Conservation (phyloP, 208 protist genomes). For the Leishmania arabica region DNA sequence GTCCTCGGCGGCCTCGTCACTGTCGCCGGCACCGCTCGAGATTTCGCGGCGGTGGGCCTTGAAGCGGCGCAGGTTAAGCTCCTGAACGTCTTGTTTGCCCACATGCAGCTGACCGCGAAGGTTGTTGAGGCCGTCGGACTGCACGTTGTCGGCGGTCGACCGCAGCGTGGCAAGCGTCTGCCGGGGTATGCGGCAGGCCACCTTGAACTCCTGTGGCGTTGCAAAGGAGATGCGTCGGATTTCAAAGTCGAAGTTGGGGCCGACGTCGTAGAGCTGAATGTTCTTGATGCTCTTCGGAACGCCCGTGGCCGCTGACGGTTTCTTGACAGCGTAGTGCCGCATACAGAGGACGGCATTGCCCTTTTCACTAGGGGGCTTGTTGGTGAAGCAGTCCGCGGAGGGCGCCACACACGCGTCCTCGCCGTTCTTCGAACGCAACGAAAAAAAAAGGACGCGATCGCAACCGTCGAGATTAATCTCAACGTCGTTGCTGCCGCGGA, state of each 20-base stretch:
- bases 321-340: conserved; percentile 83
- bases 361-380: conserved; percentile 45
- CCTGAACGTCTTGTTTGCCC: conserved; percentile 68
- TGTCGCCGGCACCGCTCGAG: neutral
- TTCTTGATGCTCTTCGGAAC: conserved; percentile 52
- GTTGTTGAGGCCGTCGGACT: conserved; percentile 70
- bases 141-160: conserved; percentile 72
- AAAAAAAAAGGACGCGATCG: conserved; percentile 83
- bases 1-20: conserved; percentile 9
- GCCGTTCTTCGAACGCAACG: conserved; percentile 71
- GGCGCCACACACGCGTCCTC: conserved; percentile 75
- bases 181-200: conserved; percentile 60
- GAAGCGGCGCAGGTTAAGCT: conserved; percentile 85
- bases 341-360: conserved; percentile 76
- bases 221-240: conserved; percentile 79
- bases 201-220: conserved; percentile 78
- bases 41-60: conserved; percentile 66
- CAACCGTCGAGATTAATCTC: conserved; percentile 80
- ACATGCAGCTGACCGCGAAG: conserved; percentile 87
- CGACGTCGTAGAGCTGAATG: conserved; percentile 75
- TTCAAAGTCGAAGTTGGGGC: conserved; percentile 86
- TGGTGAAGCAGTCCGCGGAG: conserved; percentile 72
- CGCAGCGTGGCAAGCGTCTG: conserved; percentile 63
- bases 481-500: conserved; percentile 67
- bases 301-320: conserved; percentile 57